Percentiles rank a stretch among this genome's conserved stretches.
These are phyloP conservation scores for Nicotiana obtusifolia DNA, from an alignment of 257 asterid genomes.

Conservation along the genomic window DNA sequence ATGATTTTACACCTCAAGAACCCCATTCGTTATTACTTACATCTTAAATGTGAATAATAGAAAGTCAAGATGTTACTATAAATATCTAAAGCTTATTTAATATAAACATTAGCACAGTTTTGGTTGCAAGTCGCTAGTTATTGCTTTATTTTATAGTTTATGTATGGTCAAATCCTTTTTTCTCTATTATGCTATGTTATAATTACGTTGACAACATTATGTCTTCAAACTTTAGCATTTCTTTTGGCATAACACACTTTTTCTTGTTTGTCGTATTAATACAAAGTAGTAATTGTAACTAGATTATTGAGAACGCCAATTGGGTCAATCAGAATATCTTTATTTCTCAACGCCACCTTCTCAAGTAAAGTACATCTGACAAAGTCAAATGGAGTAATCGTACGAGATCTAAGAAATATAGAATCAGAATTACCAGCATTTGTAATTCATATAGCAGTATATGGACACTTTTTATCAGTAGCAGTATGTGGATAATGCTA, in stretches of 20 bases:
- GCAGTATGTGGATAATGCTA: neutral
- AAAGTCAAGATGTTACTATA: neutral
- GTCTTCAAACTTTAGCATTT: neutral
- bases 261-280: neutral
- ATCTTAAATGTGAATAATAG: neutral
- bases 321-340: neutral
- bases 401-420: neutral
- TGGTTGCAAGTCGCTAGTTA: neutral
- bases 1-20: neutral
- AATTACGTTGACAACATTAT: neutral
- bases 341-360: neutral
- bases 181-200: neutral
- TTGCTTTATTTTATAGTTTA: neutral
- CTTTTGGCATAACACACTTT: neutral
- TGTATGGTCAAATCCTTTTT: neutral
- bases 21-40: neutral
- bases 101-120: neutral
- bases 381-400: neutral
- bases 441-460: neutral
- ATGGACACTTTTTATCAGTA: no score
- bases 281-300: neutral
- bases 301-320: neutral
- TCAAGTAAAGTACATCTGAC: neutral
- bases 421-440: neutral
- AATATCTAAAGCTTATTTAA: neutral